phyloP scores from a whole-genome alignment of 768 basidiomycete genomes.

The Lactarius akahatsu region DNA sequence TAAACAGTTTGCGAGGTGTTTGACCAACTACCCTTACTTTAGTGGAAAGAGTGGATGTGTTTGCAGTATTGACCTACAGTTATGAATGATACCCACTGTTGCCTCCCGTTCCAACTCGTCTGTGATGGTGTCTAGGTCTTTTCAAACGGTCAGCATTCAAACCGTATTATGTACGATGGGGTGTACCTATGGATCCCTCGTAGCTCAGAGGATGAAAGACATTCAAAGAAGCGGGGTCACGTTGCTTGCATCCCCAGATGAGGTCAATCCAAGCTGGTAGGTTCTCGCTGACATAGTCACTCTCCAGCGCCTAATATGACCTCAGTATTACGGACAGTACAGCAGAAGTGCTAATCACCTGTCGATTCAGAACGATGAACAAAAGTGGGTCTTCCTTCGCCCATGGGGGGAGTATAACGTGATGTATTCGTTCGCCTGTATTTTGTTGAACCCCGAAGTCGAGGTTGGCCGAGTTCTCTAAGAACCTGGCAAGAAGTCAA shows the following conservation, averaged over 20 bases:
- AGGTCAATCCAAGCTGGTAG: constrained; percentile 91
- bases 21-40: constrained; percentile 65
- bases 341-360: constrained; percentile 23
- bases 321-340: neutral
- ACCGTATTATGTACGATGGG: neutral
- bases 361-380: constrained; percentile 77
- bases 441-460: constrained; percentile 76
- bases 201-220: constrained; percentile 94
- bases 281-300: constrained; percentile 78
- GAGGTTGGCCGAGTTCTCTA: constrained; percentile 75
- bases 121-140: constrained; percentile 82
- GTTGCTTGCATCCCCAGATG: constrained; percentile 88
- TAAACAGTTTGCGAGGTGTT: constrained; percentile 86
- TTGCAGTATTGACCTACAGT: constrained; percentile 56
- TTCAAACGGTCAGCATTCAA: neutral
- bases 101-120: constrained; percentile 89
- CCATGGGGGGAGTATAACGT: constrained; percentile 91
- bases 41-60: neutral
- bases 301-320: constrained; percentile 71
- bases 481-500: constrained; percentile 52
- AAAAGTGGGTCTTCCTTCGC: constrained; percentile 79
- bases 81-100: constrained; percentile 93
- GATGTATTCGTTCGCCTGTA: constrained; percentile 75
- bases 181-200: constrained; percentile 78
- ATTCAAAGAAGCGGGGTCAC: constrained; percentile 72